A percentile compares a stretch with the other conserved stretches of the same genome.
Evolutionary conservation across 495 filamentous ascomycete genomes (phyloP).

Genomic region (Neurospora sp.): DNA sequence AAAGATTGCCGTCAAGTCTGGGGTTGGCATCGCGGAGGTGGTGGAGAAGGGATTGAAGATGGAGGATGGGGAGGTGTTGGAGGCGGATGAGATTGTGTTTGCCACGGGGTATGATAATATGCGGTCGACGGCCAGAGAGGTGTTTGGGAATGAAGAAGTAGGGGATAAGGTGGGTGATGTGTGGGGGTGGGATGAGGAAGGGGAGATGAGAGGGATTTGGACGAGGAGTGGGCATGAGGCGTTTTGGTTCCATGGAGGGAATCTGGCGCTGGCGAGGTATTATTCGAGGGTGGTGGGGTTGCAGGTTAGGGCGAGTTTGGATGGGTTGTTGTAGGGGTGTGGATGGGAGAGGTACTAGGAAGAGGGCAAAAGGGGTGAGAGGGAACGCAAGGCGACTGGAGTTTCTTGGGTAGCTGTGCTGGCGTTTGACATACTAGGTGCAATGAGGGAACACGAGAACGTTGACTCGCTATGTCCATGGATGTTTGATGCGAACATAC

Average conservation of each 20-base stretch:
- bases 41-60: slow-evolving; percentile 52
- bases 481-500: background rate
- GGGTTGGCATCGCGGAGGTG: slow-evolving; percentile 52
- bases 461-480: background rate
- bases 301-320: slow-evolving; percentile 62
- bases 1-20: slow-evolving; percentile 67
- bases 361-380: background rate
- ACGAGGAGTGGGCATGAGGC: slow-evolving; percentile 58
- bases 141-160: slow-evolving; percentile 58
- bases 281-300: slow-evolving; percentile 62
- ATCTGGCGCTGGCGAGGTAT: slow-evolving; percentile 63
- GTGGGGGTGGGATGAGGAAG: slow-evolving; percentile 73
- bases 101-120: slow-evolving; percentile 83
- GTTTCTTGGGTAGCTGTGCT: background rate
- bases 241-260: slow-evolving; percentile 80
- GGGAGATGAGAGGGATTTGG: slow-evolving; percentile 68
- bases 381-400: background rate
- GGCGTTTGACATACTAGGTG: background rate
- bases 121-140: slow-evolving; percentile 46
- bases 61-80: slow-evolving; percentile 53
- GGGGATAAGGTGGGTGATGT: slow-evolving; percentile 56
- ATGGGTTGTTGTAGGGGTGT: slow-evolving; percentile 27
- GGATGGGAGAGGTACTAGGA: background rate
- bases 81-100: slow-evolving; percentile 73
- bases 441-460: background rate